Conservation (phyloP, 768 basidiomycete species). For the Tulasnella sp. region DNA sequence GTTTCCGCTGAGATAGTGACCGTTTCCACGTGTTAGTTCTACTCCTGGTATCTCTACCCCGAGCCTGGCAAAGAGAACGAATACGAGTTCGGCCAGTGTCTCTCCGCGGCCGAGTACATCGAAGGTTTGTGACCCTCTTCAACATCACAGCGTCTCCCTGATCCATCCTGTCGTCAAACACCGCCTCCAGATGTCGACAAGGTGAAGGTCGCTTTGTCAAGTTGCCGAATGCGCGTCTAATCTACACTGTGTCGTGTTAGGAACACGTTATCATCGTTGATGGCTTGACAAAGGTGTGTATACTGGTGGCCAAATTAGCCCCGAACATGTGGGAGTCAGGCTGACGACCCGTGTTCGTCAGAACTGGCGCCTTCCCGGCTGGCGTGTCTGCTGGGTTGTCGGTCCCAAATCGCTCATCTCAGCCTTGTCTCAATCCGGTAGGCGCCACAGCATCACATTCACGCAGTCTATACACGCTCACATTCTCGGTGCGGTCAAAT, state of each 20-base stretch:
- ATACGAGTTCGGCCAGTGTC: constrained; percentile 54
- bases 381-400: constrained; percentile 85
- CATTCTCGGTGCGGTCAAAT: not conserved
- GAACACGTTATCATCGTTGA: constrained; percentile 80
- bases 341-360: constrained; percentile 28
- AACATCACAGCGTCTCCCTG: not conserved
- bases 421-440: constrained; percentile 81
- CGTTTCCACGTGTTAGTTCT: constrained; percentile 45
- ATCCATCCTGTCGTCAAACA: not conserved
- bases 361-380: constrained; percentile 93
- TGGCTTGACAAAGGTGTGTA: constrained; percentile 72
- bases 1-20: not conserved
- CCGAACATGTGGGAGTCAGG: not conserved
- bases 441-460: constrained; percentile 17
- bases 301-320: not conserved
- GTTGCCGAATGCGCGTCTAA: constrained; percentile 2
- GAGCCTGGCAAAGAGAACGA: constrained; percentile 39
- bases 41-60: constrained; percentile 91
- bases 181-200: constrained; percentile 52
- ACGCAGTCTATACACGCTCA: not conserved
- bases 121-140: constrained; percentile 29
- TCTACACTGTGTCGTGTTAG: constrained; percentile 23
- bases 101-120: constrained; percentile 74
- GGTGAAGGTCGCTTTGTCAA: constrained; percentile 26
- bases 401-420: constrained; percentile 81